phyloP scores from a whole-genome alignment of 139 green algal genomes.

The Micractinium conductrix region DNA sequence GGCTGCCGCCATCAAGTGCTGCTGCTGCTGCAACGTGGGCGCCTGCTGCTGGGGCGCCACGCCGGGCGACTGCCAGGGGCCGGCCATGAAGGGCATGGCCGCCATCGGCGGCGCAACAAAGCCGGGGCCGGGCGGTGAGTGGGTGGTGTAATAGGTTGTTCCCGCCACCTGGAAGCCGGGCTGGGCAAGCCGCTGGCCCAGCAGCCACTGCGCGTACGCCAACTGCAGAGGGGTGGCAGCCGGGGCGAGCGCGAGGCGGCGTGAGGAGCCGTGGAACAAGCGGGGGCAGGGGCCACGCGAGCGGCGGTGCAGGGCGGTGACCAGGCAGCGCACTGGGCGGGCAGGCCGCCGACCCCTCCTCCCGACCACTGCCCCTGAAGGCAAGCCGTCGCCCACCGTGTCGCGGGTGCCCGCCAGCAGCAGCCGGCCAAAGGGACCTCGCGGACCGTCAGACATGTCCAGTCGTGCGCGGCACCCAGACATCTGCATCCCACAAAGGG shows the following conservation, averaged over 20 bases:
- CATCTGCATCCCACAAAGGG: background rate
- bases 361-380: no score
- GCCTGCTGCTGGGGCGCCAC: background rate
- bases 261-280: no score
- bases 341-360: no score
- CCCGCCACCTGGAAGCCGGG: conserved; percentile 5
- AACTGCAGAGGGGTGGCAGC: no score
- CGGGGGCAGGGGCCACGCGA: no score
- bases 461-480: conserved; percentile 8
- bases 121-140: background rate
- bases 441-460: conserved; percentile 3
- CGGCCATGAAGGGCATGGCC: background rate
- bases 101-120: background rate
- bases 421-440: background rate
- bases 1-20: background rate
- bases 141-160: background rate
- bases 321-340: no score
- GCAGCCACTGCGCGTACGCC: conserved; percentile 32
- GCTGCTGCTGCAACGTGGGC: conserved; percentile 10
- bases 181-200: conserved; percentile 19
- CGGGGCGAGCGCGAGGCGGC: no score
- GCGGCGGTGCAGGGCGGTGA: no score
- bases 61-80: background rate
- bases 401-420: background rate
- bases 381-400: background rate